Base-by-base conservation (phyloP, 1,284 basidiomycete species). In the Veloporphyrellus conicus region DNA sequence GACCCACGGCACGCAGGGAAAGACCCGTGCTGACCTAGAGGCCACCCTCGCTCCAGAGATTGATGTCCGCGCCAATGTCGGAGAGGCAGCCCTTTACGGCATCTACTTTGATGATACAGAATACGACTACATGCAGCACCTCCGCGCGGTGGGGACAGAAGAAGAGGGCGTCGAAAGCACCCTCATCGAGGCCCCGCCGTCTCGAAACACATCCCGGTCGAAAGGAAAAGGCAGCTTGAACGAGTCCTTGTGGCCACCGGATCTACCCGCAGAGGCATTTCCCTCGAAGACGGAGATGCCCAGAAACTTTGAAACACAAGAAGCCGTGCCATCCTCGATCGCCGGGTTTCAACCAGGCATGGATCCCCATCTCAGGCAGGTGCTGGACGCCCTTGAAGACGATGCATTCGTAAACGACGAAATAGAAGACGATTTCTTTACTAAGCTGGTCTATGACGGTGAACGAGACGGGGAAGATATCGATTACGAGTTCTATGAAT, bases 71-170 rank as follows among this genome's bases (percentile, higher is more conserved):
- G 55, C 70, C 18, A 82, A 81, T 50, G 69, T 84, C 51, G 96
- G 94, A 48, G 91, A 99, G 72, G 96, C 96, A 0, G 76, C 90
- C 4, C 66, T 82, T 20, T 96, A 98, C 67, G 95, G 93, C 10
- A 74, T 99, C 62, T 93, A 93, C 71, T 99, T 82, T 72, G 94
- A 99, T 70, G 95, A 99, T 63, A 90, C 91, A n/a, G 80, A 91
- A 48, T 99, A 99, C 73, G 91, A 99, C 68, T 99, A 99, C 74
- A 95, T 98, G 91, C 88, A 95, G 69, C 96, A 99, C 71, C 77
- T 99, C 31, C 84, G 89, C 19, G 63, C 79, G 1, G 81, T 91
- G 35, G 91, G 90, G 4, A 54, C 77, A 5, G 74, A 82, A 53
- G 83, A 86, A 61, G 88, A 87, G 34, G 87, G 85, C 4, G 79